Percentiles rank a stretch among this genome's conserved stretches.
These are phyloP conservation scores for Fomitopsis betulina DNA, from an alignment of 1,284 basidiomycete genomes.

Conservation along the genomic window DNA sequence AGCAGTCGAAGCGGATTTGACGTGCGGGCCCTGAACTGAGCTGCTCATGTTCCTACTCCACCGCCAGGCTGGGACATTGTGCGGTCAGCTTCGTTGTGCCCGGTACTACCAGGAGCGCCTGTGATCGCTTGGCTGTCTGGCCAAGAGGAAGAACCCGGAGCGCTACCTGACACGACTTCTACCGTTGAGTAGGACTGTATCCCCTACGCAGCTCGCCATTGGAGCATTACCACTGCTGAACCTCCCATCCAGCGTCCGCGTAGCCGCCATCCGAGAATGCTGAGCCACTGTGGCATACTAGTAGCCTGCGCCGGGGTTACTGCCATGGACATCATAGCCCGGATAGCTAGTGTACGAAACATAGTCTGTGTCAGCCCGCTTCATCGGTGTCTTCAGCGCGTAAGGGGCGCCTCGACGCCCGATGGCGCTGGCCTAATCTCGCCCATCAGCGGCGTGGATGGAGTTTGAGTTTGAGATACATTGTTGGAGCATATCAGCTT, in stretches of 20 bases:
- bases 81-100: neutral
- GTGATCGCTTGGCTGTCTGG: neutral
- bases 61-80: neutral
- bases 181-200: neutral
- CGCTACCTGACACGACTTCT: neutral
- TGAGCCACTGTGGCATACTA: neutral
- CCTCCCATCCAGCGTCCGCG: neutral
- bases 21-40: neutral
- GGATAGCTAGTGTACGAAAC: neutral
- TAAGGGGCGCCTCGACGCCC: neutral
- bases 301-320: neutral
- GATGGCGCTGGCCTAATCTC: neutral
- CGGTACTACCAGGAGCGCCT: neutral
- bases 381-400: neutral
- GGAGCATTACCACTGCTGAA: neutral
- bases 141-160: neutral
- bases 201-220: neutral
- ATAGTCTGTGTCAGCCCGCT: neutral
- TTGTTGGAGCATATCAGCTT: neutral
- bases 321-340: neutral
- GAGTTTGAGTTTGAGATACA: constrained; percentile 4
- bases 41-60: neutral
- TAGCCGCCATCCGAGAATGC: neutral
- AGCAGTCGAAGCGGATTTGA: neutral
- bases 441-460: neutral